Conservation (phyloP, 805 yeast genomes). For the Saccharomycopsis fermentans region DNA sequence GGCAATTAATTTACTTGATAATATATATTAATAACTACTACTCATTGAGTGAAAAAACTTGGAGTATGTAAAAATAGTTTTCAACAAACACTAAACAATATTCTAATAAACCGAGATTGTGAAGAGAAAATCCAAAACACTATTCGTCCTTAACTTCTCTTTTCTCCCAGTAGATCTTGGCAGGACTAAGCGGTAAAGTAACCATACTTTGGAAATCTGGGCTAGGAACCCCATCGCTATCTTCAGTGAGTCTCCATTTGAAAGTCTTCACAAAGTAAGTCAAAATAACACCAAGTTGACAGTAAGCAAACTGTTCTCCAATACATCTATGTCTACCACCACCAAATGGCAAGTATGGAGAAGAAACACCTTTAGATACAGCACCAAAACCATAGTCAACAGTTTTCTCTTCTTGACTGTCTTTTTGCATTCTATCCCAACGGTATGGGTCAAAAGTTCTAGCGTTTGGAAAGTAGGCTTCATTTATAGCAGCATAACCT, state of each 20-base stretch:
- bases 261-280: slow-evolving; percentile 63
- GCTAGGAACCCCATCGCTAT: slow-evolving; percentile 42
- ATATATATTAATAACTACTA: too few species aligned
- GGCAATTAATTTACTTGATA: too few species aligned
- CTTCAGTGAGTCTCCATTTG: slow-evolving; percentile 61
- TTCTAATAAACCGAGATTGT: background rate
- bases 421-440: slow-evolving; percentile 49
- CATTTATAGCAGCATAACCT: slow-evolving; percentile 76
- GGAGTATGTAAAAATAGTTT: background rate
- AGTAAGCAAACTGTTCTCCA: slow-evolving; percentile 96
- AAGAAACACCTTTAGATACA: slow-evolving; percentile 88
- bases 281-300: slow-evolving; percentile 81
- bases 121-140: background rate
- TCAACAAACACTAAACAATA: background rate
- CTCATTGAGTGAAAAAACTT: too few species aligned
- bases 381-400: slow-evolving; percentile 97
- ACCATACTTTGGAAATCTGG: slow-evolving; percentile 89
- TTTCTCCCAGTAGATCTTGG: slow-evolving; percentile 60
- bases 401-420: slow-evolving; percentile 24
- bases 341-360: slow-evolving; percentile 96
- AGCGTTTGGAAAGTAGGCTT: slow-evolving; percentile 71
- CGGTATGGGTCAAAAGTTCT: slow-evolving; percentile 70
- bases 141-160: slow-evolving; percentile 31
- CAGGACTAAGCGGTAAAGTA: slow-evolving; percentile 76
- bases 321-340: slow-evolving; percentile 99